These are phyloP conservation scores for Fusarium sublunatum DNA, from an alignment of 2,329 filamentous ascomycete species.

Conservation along the genomic window DNA sequence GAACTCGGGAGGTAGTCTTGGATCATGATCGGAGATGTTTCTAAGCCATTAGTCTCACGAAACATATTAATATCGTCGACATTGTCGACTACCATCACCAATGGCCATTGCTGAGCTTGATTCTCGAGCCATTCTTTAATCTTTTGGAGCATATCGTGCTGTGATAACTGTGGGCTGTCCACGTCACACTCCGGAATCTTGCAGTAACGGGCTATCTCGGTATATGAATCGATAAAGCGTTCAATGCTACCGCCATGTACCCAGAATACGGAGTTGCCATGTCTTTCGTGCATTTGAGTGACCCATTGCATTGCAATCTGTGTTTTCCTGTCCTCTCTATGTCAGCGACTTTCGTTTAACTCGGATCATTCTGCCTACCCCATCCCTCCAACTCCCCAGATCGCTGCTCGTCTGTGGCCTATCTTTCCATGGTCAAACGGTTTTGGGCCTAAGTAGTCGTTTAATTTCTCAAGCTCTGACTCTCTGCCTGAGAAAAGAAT, in stretches of 20 bases:
- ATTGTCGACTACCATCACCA: neutral
- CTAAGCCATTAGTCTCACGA: neutral
- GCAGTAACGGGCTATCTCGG: neutral
- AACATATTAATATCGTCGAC: neutral
- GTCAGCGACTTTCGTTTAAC: neutral
- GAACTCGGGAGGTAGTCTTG: neutral
- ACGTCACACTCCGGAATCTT: neutral
- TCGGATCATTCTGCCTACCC: neutral
- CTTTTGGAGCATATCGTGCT: neutral
- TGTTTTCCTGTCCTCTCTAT: neutral
- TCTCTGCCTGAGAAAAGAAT: neutral
- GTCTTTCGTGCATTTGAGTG: neutral
- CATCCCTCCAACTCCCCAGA: neutral
- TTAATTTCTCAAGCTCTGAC: neutral
- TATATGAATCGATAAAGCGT: neutral
- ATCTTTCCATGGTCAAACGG: neutral
- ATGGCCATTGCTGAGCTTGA: neutral
- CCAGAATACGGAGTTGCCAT: neutral
- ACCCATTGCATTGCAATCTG: slow-evolving; percentile 1
- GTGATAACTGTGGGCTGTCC: neutral
- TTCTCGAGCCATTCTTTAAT: neutral
- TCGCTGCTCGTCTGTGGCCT: neutral
- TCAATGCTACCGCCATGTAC: neutral
- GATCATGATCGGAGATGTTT: neutral
- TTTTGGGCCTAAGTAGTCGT: neutral